Evolutionary conservation across 1,284 basidiomycete genomes (phyloP).

Genomic region (Papiliotrema fonsecae): DNA sequence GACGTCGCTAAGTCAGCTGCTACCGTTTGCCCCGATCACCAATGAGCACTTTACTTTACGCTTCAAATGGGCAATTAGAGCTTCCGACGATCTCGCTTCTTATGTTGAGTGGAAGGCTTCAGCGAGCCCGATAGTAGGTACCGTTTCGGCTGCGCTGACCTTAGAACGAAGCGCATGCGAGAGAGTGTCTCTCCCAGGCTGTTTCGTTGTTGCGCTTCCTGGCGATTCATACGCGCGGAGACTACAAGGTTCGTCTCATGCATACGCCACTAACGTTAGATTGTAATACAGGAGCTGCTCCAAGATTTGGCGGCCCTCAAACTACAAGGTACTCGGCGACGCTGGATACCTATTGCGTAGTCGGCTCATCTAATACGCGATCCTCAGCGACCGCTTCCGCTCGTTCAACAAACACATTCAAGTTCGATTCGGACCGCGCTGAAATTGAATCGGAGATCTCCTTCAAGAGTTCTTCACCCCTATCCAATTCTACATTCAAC

Average conservation of each 20-base stretch:
- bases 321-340: not conserved
- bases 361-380: conserved; percentile 18
- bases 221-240: not conserved
- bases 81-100: not conserved
- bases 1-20: not conserved
- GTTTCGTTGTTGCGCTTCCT: not conserved
- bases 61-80: conserved; percentile 22
- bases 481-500: conserved; percentile 17
- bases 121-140: not conserved
- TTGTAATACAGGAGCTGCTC: not conserved
- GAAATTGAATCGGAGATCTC: conserved; percentile 19
- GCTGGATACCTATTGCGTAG: not conserved
- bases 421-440: conserved; percentile 6
- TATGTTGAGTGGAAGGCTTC: not conserved
- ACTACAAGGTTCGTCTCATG: not conserved
- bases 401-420: conserved; percentile 25
- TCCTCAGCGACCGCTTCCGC: conserved; percentile 21
- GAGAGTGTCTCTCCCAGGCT: not conserved
- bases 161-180: not conserved
- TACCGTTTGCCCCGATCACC: not conserved
- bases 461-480: conserved; percentile 26
- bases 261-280: not conserved
- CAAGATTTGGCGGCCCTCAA: not conserved
- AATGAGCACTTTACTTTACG: conserved; percentile 8
- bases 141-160: not conserved